Evolutionary conservation across 208 protist genomes (phyloP), one percentile per base, ranked within the genome.

Genomic region (Crithidia expoeki): DNA sequence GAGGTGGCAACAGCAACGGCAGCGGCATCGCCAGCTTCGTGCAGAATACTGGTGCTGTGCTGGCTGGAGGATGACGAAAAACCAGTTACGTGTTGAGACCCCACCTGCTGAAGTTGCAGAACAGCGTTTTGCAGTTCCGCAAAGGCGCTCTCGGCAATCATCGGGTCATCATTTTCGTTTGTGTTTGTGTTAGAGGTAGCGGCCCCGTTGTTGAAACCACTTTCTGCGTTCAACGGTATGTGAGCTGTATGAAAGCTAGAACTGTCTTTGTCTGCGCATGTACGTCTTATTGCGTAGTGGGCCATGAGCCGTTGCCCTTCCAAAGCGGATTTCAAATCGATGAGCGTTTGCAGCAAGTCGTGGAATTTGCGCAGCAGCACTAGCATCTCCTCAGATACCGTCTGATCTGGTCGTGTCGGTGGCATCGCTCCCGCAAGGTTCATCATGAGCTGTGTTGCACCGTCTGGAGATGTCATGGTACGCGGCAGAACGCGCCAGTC

Each of bases 401-500:
- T 65, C 46, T 65, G 46, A 19, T 65, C 59, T 5, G 59, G 59
- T 10, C 32, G 40, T 28, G 25, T 34, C 32, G 59, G 59, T 19
- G 59, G 55, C 6, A 6, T 1, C 5, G 30, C 42, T 49, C 38
- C 6, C 17, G 9, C 25, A 19, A 28, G 12, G 1, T 27, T 19
- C 14, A 19, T 36, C n/a, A 2, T 11, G 21, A 19, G 36, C 6
- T 25, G 16, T 4, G 0, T 46, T 0, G 9, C 21, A n/a, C 2
- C 7, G 21, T 32, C 34, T 0, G 25, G 40, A 4, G 16, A 4
- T 19, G 40, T 34, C 9, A 4, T 10, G 4, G 59, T 55, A 19
- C 59, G 38, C 6, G 59, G 44, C 30, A 65, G 32, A 14, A n/a
- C 27, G 1, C 59, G 59, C 59, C 59, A 65, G 44, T 65, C 17